A percentile compares a stretch with the other conserved stretches of the same genome.
Conservation (phyloP, 345 rosid species). For the Sapria himalayana region DNA sequence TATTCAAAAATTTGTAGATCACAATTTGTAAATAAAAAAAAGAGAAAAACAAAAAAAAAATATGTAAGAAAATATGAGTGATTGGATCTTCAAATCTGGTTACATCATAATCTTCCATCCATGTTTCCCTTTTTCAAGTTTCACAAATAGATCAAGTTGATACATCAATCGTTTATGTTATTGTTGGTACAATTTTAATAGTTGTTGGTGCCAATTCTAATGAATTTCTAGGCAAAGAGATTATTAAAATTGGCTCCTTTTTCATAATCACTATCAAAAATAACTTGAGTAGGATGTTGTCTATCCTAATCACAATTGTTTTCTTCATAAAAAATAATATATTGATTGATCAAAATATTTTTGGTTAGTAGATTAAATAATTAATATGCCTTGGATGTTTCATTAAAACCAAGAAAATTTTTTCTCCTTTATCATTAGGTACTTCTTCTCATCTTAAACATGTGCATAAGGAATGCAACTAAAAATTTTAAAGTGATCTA, state of each 20-base stretch:
- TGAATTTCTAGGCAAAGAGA: neutral
- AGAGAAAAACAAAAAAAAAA: too few relatives aligned
- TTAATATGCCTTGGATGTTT: neutral
- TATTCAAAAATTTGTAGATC: neutral
- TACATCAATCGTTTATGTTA: neutral
- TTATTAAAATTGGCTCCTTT: neutral
- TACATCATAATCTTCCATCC: slow-evolving; percentile 4
- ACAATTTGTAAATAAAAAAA: neutral
- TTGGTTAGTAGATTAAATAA: neutral
- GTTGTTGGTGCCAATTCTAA: neutral
- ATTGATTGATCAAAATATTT: neutral
- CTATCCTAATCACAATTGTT: neutral
- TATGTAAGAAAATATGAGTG: too few relatives aligned
- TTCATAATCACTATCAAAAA: too few relatives aligned
- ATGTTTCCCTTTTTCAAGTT: neutral
- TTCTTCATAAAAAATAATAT: slow-evolving; percentile 1
- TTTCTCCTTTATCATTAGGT: too few relatives aligned
- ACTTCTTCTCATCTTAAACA: neutral
- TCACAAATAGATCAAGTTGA: neutral
- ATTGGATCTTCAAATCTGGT: neutral
- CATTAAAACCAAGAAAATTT: neutral
- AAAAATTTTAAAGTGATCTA: neutral
- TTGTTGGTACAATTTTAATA: neutral
- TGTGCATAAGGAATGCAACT: neutral
- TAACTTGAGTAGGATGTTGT: too few relatives aligned